Conservation (phyloP, 768 basidiomycete genomes). For the Strobilomyces confusus region DNA sequence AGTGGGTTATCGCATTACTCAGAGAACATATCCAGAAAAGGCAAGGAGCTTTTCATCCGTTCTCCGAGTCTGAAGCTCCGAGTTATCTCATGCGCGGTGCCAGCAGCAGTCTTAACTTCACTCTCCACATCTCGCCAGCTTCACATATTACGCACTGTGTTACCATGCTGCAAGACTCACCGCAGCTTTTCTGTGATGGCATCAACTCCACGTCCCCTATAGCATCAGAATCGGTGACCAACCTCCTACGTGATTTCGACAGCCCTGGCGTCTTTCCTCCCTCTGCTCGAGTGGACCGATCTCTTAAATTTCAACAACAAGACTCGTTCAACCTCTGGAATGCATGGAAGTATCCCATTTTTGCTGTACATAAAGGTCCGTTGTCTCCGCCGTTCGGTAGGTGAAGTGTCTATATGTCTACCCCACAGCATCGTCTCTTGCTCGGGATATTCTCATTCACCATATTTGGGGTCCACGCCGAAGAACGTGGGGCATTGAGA, state of each 20-base stretch:
- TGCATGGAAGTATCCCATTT: constrained; percentile 66
- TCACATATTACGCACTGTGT: neutral
- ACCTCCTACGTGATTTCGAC: constrained; percentile 50
- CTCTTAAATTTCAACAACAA: constrained; percentile 54
- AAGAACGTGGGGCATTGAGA: constrained; percentile 91
- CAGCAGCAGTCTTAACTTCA: neutral
- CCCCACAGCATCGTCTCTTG: constrained; percentile 34
- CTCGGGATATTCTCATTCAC: constrained; percentile 70
- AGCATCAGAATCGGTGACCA: constrained; percentile 15
- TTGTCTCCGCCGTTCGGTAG: neutral
- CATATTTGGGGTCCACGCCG: constrained; percentile 83
- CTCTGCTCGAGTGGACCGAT: constrained; percentile 67
- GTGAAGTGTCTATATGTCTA: neutral
- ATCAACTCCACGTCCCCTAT: constrained; percentile 14
- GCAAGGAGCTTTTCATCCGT: constrained; percentile 7
- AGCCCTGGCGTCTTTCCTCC: constrained; percentile 68
- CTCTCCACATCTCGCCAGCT: neutral
- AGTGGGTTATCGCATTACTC: neutral
- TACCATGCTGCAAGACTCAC: constrained; percentile 26
- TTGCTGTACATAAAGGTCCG: constrained; percentile 65
- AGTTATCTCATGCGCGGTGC: neutral
- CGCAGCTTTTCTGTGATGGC: constrained; percentile 16
- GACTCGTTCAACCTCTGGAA: constrained; percentile 62
- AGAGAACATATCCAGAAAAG: constrained; percentile 21
- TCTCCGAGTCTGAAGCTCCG: neutral